Evolutionary conservation across 2,329 filamentous ascomycete genomes (phyloP), one percentile per base, ranked within the genome.

Genomic region (Paecilomyces sp.): DNA sequence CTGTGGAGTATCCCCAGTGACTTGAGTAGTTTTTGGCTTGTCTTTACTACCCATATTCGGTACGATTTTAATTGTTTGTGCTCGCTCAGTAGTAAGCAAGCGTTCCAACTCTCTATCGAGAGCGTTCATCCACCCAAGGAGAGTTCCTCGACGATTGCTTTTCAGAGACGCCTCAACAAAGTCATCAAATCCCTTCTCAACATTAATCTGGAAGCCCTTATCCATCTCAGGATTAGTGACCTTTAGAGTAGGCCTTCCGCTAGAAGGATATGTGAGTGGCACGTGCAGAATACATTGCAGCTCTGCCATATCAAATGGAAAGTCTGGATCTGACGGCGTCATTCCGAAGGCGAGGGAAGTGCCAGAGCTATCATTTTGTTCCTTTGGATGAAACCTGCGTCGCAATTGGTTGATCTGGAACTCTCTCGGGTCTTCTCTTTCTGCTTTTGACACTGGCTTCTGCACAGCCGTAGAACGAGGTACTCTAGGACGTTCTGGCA

Each of bases 261-360:
- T 64, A 47, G 75, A 73, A 18, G 89, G 90, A 72, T 90, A 93
- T 18, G 74, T 74, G 9, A 69, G 70, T 1, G 90, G 90, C 22
- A 94, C 80, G 56, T 78, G 81, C 41, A 94, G 76, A 52, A 85
- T 79, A 70, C 89, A 92, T 50, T 89, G 81, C 33, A 94, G 78
- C 36, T 82, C 78, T 28, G 85, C 82, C 68, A 93, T 78, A 62
- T 92, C 88, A 72, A 90, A 93, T 0, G 90, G 88, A 67, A 94
- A 93, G 68, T 94, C 90, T 0, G 90, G 90, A 70, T 94, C 90
- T 5, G 90, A 91, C 4, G 90, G 90, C 12, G 76, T 76, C 62
- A 94, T 76, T 57, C 80, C 84, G 72, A 93, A 90, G 9, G 79
- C 75, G 47, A 92, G 74, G 15, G 83, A 80, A 0, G 83, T 85